Conservation (phyloP, 345 rosid species). For the Populus euphratica region DNA sequence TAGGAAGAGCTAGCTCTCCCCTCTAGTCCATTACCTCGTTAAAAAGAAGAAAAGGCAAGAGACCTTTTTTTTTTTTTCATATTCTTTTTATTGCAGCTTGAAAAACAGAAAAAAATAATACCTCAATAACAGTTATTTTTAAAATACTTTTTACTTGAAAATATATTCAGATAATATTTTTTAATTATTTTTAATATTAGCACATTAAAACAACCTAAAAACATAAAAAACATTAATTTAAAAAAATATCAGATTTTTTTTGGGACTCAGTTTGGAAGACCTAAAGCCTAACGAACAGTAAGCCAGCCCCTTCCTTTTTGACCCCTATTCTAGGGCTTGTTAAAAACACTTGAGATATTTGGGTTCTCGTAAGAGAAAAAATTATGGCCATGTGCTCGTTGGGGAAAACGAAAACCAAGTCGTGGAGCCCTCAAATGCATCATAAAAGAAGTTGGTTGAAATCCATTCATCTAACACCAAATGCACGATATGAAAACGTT, state of each 20-base stretch:
- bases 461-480: not conserved
- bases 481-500: not conserved
- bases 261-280: too few relatives aligned
- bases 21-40: not conserved
- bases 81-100: not conserved
- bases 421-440: not conserved
- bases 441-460: not conserved
- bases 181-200: too few relatives aligned
- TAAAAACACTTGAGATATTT: not conserved
- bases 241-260: too few relatives aligned
- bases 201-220: too few relatives aligned
- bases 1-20: not conserved
- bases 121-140: too few relatives aligned
- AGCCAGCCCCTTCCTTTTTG: not conserved
- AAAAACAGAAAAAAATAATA: too few relatives aligned
- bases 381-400: too few relatives aligned
- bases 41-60: too few relatives aligned
- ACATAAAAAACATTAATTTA: too few relatives aligned
- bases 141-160: rapidly evolving
- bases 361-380: not conserved
- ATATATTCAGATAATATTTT: too few relatives aligned
- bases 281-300: not conserved
- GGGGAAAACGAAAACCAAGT: not conserved
- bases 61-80: not conserved
- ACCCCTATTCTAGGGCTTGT: not conserved